Conservation (phyloP, 768 basidiomycete species). For the Filobasidium wieringae region DNA sequence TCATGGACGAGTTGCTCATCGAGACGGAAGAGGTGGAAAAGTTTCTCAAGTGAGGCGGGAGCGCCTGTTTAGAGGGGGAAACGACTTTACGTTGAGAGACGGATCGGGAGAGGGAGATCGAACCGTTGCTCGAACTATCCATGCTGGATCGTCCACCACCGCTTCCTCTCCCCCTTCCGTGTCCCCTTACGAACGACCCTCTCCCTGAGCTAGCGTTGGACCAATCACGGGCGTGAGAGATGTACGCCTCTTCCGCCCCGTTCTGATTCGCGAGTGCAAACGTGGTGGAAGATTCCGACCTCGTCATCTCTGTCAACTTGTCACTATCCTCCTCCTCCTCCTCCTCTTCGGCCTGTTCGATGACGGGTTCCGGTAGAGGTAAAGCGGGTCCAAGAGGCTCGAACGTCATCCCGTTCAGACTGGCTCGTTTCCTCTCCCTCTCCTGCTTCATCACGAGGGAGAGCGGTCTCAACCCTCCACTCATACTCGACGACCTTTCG, state of each 20-base stretch:
- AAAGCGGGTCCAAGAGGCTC: too few species aligned
- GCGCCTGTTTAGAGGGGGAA: slow-evolving; percentile 2
- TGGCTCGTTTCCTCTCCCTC: too few species aligned
- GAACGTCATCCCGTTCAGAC: too few species aligned
- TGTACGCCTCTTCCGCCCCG: background rate
- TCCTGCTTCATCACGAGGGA: background rate
- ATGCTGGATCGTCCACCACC: slow-evolving; percentile 3
- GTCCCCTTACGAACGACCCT: too few species aligned
- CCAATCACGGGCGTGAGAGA: background rate
- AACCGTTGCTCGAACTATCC: slow-evolving; percentile 4
- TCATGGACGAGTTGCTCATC: slow-evolving; percentile 6
- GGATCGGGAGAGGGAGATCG: background rate
- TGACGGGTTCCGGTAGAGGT: background rate
- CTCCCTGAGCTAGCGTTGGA: background rate
- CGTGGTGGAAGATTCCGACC: background rate
- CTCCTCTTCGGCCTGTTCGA: background rate
- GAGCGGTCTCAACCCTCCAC: slow-evolving; percentile 7
- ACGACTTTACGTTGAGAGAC: background rate
- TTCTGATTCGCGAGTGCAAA: background rate
- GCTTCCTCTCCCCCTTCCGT: background rate
- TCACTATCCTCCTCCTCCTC: slow-evolving; percentile 2
- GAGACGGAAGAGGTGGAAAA: slow-evolving; percentile 7
- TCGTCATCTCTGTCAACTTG: background rate
- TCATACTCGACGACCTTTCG: background rate
- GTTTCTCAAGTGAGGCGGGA: slow-evolving; percentile 14